phyloP scores from a whole-genome alignment of 345 rosid species.

The Linum tenue region DNA sequence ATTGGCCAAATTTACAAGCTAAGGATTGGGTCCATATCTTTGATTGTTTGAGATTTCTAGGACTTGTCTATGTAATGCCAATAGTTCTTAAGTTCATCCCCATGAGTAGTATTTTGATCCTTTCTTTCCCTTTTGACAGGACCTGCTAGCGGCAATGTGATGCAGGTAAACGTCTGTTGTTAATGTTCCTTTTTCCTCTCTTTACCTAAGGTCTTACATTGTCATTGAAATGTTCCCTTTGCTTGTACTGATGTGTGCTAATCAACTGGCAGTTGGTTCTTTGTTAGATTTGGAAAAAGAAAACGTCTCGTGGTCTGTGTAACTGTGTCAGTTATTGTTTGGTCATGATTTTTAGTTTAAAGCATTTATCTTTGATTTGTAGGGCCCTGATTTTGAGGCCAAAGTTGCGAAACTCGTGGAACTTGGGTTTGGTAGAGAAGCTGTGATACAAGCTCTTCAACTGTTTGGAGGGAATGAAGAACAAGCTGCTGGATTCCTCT shows the following conservation, averaged over 20 bases:
- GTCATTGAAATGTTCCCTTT: neutral
- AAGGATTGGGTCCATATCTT: too few relatives aligned
- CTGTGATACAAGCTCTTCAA: conserved; percentile 80
- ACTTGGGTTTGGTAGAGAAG: conserved; percentile 73
- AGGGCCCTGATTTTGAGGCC: conserved; percentile 80
- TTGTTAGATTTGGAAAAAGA: too few relatives aligned
- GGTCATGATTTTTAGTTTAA: neutral
- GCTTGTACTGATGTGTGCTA: too few relatives aligned
- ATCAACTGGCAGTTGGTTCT: too few relatives aligned
- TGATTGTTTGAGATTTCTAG: neutral
- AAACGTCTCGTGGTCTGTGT: too few relatives aligned
- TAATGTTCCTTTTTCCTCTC: neutral
- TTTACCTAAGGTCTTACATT: too few relatives aligned
- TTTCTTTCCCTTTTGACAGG: conserved; percentile 21
- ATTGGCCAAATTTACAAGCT: too few relatives aligned
- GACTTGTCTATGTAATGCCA: neutral
- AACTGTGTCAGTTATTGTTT: too few relatives aligned
- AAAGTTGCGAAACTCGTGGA: conserved; percentile 88
- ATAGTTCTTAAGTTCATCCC: neutral
- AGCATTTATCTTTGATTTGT: conserved; percentile 7
- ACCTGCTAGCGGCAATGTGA: conserved; percentile 13
- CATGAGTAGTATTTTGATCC: neutral
- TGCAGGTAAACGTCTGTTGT: conserved; percentile 33
- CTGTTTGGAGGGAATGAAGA: conserved; percentile 81
- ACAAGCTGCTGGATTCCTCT: conserved; percentile 92